Evolutionary conservation across 169 alveolate species (phyloP), one percentile per base, ranked within the genome.

Genomic region (Cryptosporidium baileyi): DNA sequence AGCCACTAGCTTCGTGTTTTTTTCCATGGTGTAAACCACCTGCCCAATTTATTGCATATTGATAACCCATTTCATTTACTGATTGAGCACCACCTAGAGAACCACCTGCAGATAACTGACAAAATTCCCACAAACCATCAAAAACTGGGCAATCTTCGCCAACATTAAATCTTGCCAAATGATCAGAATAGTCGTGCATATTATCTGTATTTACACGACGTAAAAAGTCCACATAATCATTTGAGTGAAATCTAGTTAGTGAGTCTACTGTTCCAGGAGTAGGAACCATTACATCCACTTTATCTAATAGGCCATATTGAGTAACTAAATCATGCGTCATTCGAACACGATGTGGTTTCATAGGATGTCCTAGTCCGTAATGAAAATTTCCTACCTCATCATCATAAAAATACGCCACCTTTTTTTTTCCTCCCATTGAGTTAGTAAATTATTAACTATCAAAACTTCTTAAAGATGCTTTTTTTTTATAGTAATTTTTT

Each of bases 1-100:
- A 95, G 2, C 98, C 98, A 40, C 93, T 82, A 0, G 98, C 98
- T 89, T 95, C 96, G 80, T 89, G 90, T 82, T 93, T 88, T 60
- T 95, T 95, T 11, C 96, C 98, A 90, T 95, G 98, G 91, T 95
- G 98, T 22, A 95, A 82, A 8, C 98, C 98, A 17, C 98, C 98
- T 57, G 95, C 80, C 97, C 98, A 95, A 80, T 95, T 95, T 1
- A 95, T 91, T 2, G 96, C 94, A n/a, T 90, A 92, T 57, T 93
- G 93, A 28, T 93, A 80, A 61, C 90, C 80, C 28, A 91, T 88
- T 61, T 93, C 93, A 62, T 90, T 90, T 28, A 95, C 81, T 36
- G 88, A 90, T 60, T 82, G 89, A 4, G 98, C 96, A 3, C 94
- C 96, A 36, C 91, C 88, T 13, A 94, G 80, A 17, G 96, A 90